Conservation (phyloP, 768 basidiomycete species). For the Macrocybe gigantea region DNA sequence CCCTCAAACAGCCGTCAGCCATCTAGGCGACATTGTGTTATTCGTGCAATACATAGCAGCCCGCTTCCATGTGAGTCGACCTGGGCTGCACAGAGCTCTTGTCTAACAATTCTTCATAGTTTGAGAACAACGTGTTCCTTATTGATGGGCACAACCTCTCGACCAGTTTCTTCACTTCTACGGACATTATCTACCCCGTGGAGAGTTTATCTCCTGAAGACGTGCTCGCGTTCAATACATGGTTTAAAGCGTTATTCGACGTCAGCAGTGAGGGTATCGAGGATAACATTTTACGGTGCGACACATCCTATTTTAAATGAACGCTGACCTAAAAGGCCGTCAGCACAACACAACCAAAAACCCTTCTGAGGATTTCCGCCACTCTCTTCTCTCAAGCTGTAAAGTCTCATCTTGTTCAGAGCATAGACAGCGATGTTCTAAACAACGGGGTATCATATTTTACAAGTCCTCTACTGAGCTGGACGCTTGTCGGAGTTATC, state of each 20-base stretch:
- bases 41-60: slow-evolving; percentile 62
- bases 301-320: neutral
- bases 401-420: slow-evolving; percentile 33
- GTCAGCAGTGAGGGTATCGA: slow-evolving; percentile 77
- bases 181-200: slow-evolving; percentile 33
- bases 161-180: slow-evolving; percentile 44
- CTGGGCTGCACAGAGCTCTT: neutral
- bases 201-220: slow-evolving; percentile 40
- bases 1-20: slow-evolving; percentile 75
- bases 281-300: slow-evolving; percentile 64
- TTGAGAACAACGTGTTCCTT: slow-evolving; percentile 41
- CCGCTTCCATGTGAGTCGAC: slow-evolving; percentile 53
- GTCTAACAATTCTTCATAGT: slow-evolving; percentile 28
- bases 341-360: slow-evolving; percentile 69
- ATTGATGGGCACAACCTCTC: slow-evolving; percentile 41
- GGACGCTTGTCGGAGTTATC: slow-evolving; percentile 76
- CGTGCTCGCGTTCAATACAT: slow-evolving; percentile 39
- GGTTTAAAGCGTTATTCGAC: slow-evolving; percentile 80
- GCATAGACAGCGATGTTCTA: slow-evolving; percentile 63
- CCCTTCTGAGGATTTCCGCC: slow-evolving; percentile 60
- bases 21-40: slow-evolving; percentile 74
- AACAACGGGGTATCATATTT: slow-evolving; percentile 78
- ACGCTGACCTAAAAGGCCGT: neutral
- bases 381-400: slow-evolving; percentile 65
- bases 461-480: slow-evolving; percentile 63